Base-by-base conservation (phyloP, 805 yeast genomes). In the Candida hungchunana region DNA sequence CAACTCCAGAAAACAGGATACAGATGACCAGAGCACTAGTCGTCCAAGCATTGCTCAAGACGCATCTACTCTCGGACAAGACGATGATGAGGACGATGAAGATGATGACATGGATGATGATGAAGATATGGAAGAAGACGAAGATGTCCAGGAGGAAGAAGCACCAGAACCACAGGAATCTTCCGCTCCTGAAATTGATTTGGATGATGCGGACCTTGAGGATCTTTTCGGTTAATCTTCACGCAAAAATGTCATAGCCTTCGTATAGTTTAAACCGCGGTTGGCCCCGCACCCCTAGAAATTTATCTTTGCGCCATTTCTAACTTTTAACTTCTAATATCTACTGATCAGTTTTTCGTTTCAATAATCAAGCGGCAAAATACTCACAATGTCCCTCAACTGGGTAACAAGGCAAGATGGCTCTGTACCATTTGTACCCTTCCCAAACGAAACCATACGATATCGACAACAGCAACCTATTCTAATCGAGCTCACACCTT, bases 101-200 rank as follows among this genome's bases (percentile, higher is more conserved):
- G 64, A 57, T 1, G 60, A 53, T 10, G 59, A 55, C 4, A 58
- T 53, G 4, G 62, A 48, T 10, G 58, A 48, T n/a, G 59, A 52
- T 6, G 58, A 44, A 11, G 64, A 59, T 1, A 9, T 25, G 4
- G 53, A 36, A 11, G 51, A 45, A 7, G 45, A 34, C 1, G 52
- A 46, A 2, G 50, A 36, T 2, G 46, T 39, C 5, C 42, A 39
- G 7, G 42, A 25, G 7, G 35, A 23, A 6, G 37, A 22, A 15
- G 34, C n/a, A n/a, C n/a, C n/a, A n/a, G 46, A 39, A 3, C 46
- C 32, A n/a, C 46, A 44, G 10, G 43, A 32, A 4, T 47, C n/a
- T n/a, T n/a, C n/a, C n/a, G n/a, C n/a, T n/a, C 24, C 8, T 16
- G 27, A 26, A 7, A 31, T 24, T 7, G 40, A 29, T 9, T 46